These are phyloP conservation scores for Trichoderma aggressivum DNA, from an alignment of 2,329 filamentous ascomycete species.

Conservation along the genomic window DNA sequence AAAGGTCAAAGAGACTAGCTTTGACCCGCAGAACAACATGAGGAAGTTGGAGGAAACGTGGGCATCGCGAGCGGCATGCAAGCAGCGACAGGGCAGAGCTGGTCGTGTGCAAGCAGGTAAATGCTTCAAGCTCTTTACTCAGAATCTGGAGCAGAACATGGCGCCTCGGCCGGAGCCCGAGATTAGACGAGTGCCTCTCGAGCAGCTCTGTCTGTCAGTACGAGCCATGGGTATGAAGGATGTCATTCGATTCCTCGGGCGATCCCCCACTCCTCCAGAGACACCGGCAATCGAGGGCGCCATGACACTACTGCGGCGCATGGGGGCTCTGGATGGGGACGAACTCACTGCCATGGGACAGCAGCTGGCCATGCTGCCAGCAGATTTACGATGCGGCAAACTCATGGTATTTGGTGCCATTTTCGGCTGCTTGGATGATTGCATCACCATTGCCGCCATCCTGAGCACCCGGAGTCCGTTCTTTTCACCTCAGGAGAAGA, in stretches of 20 bases:
- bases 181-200: conserved; percentile 85
- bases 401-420: conserved; percentile 93
- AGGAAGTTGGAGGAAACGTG: conserved; percentile 90
- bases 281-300: conserved; percentile 82
- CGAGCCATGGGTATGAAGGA: conserved; percentile 90
- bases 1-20: conserved; percentile 93
- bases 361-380: conserved; percentile 92
- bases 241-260: conserved; percentile 74
- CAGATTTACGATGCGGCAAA: conserved; percentile 89
- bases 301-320: conserved; percentile 70
- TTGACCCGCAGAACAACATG: conserved; percentile 89
- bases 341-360: conserved; percentile 86
- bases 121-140: conserved; percentile 94
- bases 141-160: conserved; percentile 83
- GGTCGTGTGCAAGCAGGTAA: conserved; percentile 86
- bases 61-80: conserved; percentile 90
- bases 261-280: conserved; percentile 86
- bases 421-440: conserved; percentile 87
- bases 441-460: conserved; percentile 84
- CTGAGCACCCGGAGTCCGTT: conserved; percentile 89
- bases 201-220: conserved; percentile 91
- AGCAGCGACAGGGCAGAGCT: conserved; percentile 88
- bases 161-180: conserved; percentile 85
- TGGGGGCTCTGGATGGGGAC: conserved; percentile 84
- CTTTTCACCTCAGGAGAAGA: conserved; percentile 74